Conservation (phyloP, 805 yeast genomes). For the Limtongozyma cylindracea region DNA sequence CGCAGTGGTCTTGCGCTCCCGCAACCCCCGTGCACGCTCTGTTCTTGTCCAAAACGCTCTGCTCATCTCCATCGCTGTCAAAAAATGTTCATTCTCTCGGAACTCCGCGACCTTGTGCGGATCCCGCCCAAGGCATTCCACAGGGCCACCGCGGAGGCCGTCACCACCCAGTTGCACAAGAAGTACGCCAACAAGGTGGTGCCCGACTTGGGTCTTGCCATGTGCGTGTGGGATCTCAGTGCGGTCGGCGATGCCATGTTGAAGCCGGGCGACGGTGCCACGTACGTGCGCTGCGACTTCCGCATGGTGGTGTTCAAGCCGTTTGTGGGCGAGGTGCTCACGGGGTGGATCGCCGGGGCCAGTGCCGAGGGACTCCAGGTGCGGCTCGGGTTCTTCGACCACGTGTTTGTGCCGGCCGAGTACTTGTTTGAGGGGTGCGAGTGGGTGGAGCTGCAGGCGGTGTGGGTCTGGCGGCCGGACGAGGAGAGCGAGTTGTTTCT, state of each 20-base stretch:
- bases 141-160: slow-evolving; percentile 42
- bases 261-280: slow-evolving; percentile 87
- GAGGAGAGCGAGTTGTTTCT: slow-evolving; percentile 56
- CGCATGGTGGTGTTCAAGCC: slow-evolving; percentile 76
- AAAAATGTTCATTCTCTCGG: slow-evolving; percentile 82
- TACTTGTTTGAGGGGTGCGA: slow-evolving; percentile 58
- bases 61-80: no score
- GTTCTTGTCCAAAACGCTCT: no score
- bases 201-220: slow-evolving; percentile 61
- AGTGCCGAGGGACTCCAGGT: slow-evolving; percentile 71
- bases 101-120: slow-evolving; percentile 62
- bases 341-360: slow-evolving; percentile 86
- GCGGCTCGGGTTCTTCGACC: slow-evolving; percentile 73
- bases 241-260: slow-evolving; percentile 73
- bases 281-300: slow-evolving; percentile 50
- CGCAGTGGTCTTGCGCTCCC: no score
- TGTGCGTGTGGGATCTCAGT: slow-evolving; percentile 64
- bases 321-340: slow-evolving; percentile 75
- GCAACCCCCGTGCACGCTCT: no score
- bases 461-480: slow-evolving; percentile 85
- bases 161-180: slow-evolving; percentile 56
- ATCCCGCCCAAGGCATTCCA: slow-evolving; percentile 72
- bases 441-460: slow-evolving; percentile 52
- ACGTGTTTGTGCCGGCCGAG: slow-evolving; percentile 68
- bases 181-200: slow-evolving; percentile 76